phyloP scores from a whole-genome alignment of 106 monocot species.

The Acanthochlamys bracteata region DNA sequence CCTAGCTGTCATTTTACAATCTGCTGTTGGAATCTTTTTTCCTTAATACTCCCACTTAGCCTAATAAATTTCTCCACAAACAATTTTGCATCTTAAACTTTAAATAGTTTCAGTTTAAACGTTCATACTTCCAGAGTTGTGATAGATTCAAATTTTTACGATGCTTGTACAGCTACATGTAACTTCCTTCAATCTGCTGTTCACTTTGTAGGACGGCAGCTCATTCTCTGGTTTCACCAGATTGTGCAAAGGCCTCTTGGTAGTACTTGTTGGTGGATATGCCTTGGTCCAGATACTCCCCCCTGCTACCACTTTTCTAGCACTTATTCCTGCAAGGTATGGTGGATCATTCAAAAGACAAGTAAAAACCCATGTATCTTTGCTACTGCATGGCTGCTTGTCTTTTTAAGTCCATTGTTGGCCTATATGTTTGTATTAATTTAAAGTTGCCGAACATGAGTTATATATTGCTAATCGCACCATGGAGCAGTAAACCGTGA shows the following conservation, averaged over 20 bases:
- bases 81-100: too few relatives aligned
- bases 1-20: too few relatives aligned
- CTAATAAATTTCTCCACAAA: too few relatives aligned
- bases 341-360: neutral
- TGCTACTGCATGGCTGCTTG: neutral
- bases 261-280: slow-evolving; percentile 63
- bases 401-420: neutral
- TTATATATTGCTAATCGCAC: neutral
- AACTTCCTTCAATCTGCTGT: too few relatives aligned
- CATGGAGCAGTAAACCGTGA: neutral
- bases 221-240: slow-evolving; percentile 67
- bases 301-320: slow-evolving; percentile 52
- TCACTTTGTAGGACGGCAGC: slow-evolving; percentile 33
- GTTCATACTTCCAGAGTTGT: too few relatives aligned
- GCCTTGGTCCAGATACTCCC: slow-evolving; percentile 61
- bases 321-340: slow-evolving; percentile 83
- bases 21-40: too few relatives aligned
- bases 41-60: too few relatives aligned
- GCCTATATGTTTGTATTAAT: neutral
- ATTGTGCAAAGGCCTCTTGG: slow-evolving; percentile 76
- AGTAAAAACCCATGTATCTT: neutral
- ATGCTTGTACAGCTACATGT: too few relatives aligned
- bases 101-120: too few relatives aligned
- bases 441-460: neutral
- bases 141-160: too few relatives aligned